phyloP scores from a whole-genome alignment of 2,329 filamentous ascomycete species.

The Delphinella strobiligena region DNA sequence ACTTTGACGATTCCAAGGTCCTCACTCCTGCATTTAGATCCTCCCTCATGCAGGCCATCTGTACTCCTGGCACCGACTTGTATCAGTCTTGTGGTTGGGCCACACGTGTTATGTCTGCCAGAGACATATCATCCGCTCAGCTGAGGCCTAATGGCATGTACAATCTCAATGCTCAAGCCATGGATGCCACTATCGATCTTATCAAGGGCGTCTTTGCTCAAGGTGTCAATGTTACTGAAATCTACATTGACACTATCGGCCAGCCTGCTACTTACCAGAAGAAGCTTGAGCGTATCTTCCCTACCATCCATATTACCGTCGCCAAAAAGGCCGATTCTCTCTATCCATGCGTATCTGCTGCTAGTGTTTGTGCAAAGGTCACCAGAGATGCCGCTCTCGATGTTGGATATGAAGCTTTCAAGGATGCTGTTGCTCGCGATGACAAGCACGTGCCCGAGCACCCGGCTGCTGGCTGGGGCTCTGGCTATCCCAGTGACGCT shows the following conservation, averaged over 20 bases:
- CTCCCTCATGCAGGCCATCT: conserved; percentile 58
- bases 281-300: conserved; percentile 74
- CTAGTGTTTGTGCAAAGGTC: conserved; percentile 91
- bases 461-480: conserved; percentile 57
- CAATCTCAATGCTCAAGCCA: conserved; percentile 92
- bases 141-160: conserved; percentile 52
- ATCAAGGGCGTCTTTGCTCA: conserved; percentile 64
- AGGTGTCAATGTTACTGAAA: conserved; percentile 73
- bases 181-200: conserved; percentile 78
- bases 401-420: conserved; percentile 52
- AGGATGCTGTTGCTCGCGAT: conserved; percentile 17
- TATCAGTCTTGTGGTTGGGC: conserved; percentile 69
- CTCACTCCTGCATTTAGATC: conserved; percentile 71
- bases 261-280: conserved; percentile 72
- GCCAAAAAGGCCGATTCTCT: conserved; percentile 75
- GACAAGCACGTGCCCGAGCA: conserved; percentile 16
- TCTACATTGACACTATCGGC: conserved; percentile 93
- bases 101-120: conserved; percentile 65
- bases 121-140: conserved; percentile 72
- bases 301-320: conserved; percentile 43
- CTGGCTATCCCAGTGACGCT: conserved; percentile 82
- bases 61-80: conserved; percentile 49
- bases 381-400: conserved; percentile 85
- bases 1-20: conserved; percentile 92
- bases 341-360: conserved; percentile 86